Conservation (phyloP, 805 yeast genomes). For the Dipodascus geniculatus region DNA sequence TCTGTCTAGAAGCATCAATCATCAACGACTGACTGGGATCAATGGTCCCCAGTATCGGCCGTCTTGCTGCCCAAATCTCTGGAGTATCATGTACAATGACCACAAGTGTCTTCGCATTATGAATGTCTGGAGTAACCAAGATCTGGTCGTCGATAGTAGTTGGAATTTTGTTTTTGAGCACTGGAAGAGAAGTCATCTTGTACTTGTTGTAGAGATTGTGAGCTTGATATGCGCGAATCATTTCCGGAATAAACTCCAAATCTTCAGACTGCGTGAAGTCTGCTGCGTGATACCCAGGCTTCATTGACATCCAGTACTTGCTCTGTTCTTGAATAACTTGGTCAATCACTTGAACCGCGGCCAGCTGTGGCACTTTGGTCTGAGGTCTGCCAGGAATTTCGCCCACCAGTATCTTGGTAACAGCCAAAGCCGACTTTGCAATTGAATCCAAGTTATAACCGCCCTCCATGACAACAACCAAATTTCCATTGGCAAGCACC, state of each 20-base stretch:
- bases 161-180: slow-evolving; percentile 35
- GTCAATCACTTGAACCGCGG: slow-evolving; percentile 69
- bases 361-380: slow-evolving; percentile 54
- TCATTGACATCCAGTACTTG: slow-evolving; percentile 75
- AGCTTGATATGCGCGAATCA: slow-evolving; percentile 64
- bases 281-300: slow-evolving; percentile 40
- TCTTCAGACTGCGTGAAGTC: neutral
- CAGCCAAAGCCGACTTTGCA: slow-evolving; percentile 81
- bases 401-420: slow-evolving; percentile 81
- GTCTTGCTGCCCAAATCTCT: slow-evolving; percentile 79
- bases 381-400: slow-evolving; percentile 84
- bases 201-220: slow-evolving; percentile 37
- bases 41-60: slow-evolving; percentile 67
- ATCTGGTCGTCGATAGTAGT: slow-evolving; percentile 49
- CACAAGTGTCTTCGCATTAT: slow-evolving; percentile 45
- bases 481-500: slow-evolving; percentile 74
- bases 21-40: slow-evolving; percentile 63
- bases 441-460: slow-evolving; percentile 92
- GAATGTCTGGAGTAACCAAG: slow-evolving; percentile 59
- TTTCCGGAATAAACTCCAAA: slow-evolving; percentile 29
- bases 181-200: slow-evolving; percentile 57
- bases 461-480: slow-evolving; percentile 89
- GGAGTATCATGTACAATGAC: slow-evolving; percentile 83
- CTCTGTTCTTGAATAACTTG: slow-evolving; percentile 74
- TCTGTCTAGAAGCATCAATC: slow-evolving; percentile 59